Evolutionary conservation across 2,329 filamentous ascomycete species (phyloP).

Genomic region (Penicillium sp.): DNA sequence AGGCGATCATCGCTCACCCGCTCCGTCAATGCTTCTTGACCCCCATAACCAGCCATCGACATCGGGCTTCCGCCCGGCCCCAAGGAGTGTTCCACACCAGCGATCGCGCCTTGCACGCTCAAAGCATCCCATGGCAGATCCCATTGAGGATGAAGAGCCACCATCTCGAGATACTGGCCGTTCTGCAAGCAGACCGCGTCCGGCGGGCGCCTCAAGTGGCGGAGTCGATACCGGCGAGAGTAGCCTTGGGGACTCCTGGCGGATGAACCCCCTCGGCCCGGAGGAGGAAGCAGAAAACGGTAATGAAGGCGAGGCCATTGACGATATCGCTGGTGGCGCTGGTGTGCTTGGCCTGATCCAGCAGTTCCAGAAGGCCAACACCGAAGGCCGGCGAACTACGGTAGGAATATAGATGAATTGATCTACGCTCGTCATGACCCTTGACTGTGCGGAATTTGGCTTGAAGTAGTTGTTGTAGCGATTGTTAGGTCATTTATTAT

Average conservation of each 20-base stretch:
- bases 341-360: conserved; percentile 61
- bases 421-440: not conserved
- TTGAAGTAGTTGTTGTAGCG: no score
- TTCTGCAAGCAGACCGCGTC: conserved; percentile 15
- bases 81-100: conserved; percentile 22
- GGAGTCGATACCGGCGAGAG: conserved; percentile 46
- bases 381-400: conserved; percentile 34
- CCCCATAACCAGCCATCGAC: conserved; percentile 43
- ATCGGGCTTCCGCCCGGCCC: conserved; percentile 32
- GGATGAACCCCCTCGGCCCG: conserved; percentile 40
- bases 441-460: no score
- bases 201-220: conserved; percentile 32
- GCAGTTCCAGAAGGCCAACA: conserved; percentile 58
- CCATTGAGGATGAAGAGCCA: conserved; percentile 28
- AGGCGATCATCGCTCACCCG: conserved; percentile 33
- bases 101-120: conserved; percentile 31
- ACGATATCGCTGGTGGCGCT: conserved; percentile 43
- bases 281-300: conserved; percentile 38
- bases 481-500: no score
- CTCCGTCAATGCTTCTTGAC: conserved; percentile 43
- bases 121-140: conserved; percentile 22
- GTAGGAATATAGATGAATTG: conserved; percentile 30
- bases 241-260: conserved; percentile 53
- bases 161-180: conserved; percentile 14
- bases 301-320: conserved; percentile 46